phyloP scores from a whole-genome alignment of 2,329 filamentous ascomycete species.

The Colletotrichum agaves region DNA sequence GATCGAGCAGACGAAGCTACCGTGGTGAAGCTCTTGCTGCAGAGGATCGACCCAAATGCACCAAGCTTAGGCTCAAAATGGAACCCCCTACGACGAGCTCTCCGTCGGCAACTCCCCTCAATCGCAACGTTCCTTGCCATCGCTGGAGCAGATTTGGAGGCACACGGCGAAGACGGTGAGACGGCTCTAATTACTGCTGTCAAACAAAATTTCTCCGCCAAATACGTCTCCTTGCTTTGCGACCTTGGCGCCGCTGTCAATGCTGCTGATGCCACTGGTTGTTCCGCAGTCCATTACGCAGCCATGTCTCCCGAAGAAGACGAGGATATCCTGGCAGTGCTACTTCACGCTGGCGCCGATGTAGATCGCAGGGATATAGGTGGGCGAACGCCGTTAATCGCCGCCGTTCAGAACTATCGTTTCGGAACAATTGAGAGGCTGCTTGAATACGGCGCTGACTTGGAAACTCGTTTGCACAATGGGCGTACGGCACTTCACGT shows the following conservation, averaged over 20 bases:
- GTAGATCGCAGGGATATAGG: constrained; percentile 35
- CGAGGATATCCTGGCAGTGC: constrained; percentile 40
- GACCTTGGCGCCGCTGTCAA: constrained; percentile 40
- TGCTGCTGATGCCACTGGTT: constrained; percentile 39
- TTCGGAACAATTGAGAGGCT: constrained; percentile 36
- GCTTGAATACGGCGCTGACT: constrained; percentile 40
- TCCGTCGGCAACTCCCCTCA: constrained; percentile 37
- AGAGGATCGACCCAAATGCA: constrained; percentile 39
- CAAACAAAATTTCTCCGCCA: constrained; percentile 37
- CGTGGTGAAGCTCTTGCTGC: constrained; percentile 40
- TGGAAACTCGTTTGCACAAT: constrained; percentile 38
- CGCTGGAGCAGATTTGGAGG: constrained; percentile 41
- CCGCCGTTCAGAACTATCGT: constrained; percentile 37
- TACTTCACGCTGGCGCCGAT: constrained; percentile 40
- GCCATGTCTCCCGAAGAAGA: constrained; percentile 36
- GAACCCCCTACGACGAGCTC: constrained; percentile 40
- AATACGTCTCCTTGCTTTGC: constrained; percentile 40
- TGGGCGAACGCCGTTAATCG: constrained; percentile 40
- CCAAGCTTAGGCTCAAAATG: constrained; percentile 31
- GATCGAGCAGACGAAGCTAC: constrained; percentile 39
- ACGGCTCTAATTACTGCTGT: constrained; percentile 40
- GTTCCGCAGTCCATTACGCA: constrained; percentile 41
- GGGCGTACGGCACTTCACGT: constrained; percentile 40
- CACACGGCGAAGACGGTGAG: constrained; percentile 32
- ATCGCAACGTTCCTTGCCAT: constrained; percentile 40